Percentiles rank a stretch among this genome's conserved stretches.
Conservation (phyloP, 2,329 filamentous ascomycete species). For the Aspergillus viridinutans region DNA sequence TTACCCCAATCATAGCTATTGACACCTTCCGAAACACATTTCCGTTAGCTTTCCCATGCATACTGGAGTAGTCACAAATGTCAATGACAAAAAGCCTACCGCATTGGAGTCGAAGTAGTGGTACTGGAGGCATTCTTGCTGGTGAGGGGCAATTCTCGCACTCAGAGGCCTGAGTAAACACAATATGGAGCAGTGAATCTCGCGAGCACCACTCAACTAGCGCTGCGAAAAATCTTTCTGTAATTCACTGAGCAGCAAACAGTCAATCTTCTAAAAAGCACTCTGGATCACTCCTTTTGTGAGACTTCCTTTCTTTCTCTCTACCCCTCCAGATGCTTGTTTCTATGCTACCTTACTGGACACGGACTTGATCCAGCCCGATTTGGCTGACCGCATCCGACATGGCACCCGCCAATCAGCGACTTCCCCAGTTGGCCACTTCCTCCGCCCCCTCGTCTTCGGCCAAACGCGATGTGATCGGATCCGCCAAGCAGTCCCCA, state of each 20-base stretch:
- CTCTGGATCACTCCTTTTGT: background rate
- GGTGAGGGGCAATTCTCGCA: background rate
- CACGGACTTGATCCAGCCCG: slow-evolving; percentile 8
- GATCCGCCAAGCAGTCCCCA: background rate
- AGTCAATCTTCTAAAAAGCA: background rate
- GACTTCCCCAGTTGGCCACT: slow-evolving; percentile 7
- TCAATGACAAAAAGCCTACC: slow-evolving; percentile 41
- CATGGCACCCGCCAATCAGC: slow-evolving; percentile 18
- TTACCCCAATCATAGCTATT: slow-evolving; percentile 97
- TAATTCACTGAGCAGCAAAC: background rate
- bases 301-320: slow-evolving; percentile 1
- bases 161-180: background rate
- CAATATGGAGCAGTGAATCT: background rate
- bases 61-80: background rate
- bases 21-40: slow-evolving; percentile 57
- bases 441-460: slow-evolving; percentile 1
- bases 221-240: background rate
- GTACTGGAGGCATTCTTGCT: slow-evolving; percentile 60
- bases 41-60: background rate
- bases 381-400: slow-evolving; percentile 16
- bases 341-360: background rate
- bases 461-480: background rate
- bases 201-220: background rate
- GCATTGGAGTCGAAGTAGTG: slow-evolving; percentile 69
- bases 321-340: slow-evolving; percentile 9